Conservation (phyloP, 176 grass and related monocot species). For the Oryza meyeriana region DNA sequence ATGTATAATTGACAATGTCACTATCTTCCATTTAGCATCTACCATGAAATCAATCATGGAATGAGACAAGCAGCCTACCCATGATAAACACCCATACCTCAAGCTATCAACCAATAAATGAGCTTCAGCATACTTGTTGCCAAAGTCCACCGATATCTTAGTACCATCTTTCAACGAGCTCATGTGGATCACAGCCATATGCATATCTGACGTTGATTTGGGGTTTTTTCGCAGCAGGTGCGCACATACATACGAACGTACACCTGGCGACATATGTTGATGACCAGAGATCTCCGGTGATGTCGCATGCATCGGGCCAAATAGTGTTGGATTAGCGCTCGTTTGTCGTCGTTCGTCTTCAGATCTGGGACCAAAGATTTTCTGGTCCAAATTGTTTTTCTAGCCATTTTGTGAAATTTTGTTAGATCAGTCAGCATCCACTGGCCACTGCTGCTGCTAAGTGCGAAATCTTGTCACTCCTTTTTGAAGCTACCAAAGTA, state of each 20-base stretch:
- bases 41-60: conserved; percentile 4
- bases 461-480: neutral
- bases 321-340: neutral
- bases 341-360: neutral
- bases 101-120: neutral
- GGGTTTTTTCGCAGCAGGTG: neutral
- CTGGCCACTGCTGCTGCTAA: neutral
- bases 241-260: neutral
- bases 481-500: conserved; percentile 3
- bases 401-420: neutral
- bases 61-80: conserved; percentile 27
- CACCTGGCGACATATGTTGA: neutral
- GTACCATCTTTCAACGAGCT: conserved; percentile 10
- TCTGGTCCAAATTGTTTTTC: neutral
- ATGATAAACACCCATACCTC: neutral
- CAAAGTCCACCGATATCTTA: conserved; percentile 22
- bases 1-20: neutral
- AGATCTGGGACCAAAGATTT: conserved; percentile 10
- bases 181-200: neutral
- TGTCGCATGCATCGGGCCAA: neutral
- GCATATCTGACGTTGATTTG: neutral
- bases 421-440: neutral
- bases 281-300: conserved; percentile 11
- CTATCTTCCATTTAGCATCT: conserved; percentile 8
- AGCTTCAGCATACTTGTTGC: neutral